Evolutionary conservation across 176 grass and related monocot genomes (phyloP).

Genomic region (Pontederia crassipes): DNA sequence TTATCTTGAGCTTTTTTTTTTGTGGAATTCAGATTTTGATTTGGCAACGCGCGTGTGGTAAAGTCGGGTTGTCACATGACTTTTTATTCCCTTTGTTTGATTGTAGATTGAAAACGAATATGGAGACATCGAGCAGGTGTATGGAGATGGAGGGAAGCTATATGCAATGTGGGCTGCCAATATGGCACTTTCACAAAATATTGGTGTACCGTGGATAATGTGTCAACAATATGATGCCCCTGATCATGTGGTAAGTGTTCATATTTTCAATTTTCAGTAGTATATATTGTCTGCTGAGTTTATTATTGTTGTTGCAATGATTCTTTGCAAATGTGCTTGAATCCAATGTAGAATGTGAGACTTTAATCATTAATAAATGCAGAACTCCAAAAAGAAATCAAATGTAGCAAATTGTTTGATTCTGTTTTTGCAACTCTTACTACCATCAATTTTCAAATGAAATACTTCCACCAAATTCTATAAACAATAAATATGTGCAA

Average conservation of each 20-base stretch:
- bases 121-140: constrained; percentile 39
- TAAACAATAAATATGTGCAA: too few relatives aligned
- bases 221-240: constrained; percentile 82
- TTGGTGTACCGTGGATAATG: constrained; percentile 90
- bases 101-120: constrained; percentile 94
- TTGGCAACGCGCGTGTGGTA: neutral
- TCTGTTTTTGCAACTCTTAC: too few relatives aligned
- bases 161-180: constrained; percentile 86
- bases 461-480: too few relatives aligned
- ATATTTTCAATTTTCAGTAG: neutral
- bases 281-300: neutral
- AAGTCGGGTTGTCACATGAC: neutral
- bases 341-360: neutral
- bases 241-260: constrained; percentile 60
- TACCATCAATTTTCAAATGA: too few relatives aligned
- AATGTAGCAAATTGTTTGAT: too few relatives aligned
- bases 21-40: too few relatives aligned
- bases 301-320: neutral
- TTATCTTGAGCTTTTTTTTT: too few relatives aligned
- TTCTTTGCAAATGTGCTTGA: neutral
- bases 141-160: constrained; percentile 49
- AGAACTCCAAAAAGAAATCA: neutral
- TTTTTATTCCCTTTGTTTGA: neutral
- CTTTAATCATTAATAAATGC: neutral
- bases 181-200: constrained; percentile 83